A percentile compares a stretch with the other conserved stretches of the same genome.
Evolutionary conservation across 805 yeast species (phyloP).

Genomic region (Wickerhamiella sergipiensis): DNA sequence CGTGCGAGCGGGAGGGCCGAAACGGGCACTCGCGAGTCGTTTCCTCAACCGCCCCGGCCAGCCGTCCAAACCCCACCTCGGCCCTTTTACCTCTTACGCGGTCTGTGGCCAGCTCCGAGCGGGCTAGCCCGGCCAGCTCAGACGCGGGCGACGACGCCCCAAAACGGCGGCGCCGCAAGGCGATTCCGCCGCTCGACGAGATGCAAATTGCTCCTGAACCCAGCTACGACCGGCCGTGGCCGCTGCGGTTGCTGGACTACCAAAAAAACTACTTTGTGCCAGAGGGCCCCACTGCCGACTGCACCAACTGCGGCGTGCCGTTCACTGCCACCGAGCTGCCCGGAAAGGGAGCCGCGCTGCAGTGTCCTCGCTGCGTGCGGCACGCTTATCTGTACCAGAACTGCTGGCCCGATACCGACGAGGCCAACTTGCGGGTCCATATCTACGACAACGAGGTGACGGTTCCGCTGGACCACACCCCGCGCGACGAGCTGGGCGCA

Average conservation of each 20-base stretch:
- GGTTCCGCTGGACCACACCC: neutral
- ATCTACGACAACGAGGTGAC: neutral
- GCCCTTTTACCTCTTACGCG: too few relatives aligned
- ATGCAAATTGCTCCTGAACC: neutral
- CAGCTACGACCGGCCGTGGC: neutral
- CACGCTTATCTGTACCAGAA: slow-evolving; percentile 20
- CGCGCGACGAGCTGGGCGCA: neutral
- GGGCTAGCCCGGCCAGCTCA: neutral
- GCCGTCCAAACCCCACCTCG: neutral
- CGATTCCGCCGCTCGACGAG: neutral
- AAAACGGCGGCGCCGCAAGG: neutral
- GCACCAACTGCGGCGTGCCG: slow-evolving; percentile 13
- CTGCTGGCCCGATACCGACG: slow-evolving; percentile 19
- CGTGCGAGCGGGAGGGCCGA: slow-evolving; percentile 26
- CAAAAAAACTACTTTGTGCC: neutral
- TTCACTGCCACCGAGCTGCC: slow-evolving; percentile 7
- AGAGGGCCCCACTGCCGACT: neutral
- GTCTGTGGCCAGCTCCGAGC: too few relatives aligned
- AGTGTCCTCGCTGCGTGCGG: slow-evolving; percentile 23
- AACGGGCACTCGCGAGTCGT: slow-evolving; percentile 24
- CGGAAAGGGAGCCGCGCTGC: slow-evolving; percentile 8
- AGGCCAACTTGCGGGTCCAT: neutral
- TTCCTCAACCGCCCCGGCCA: neutral
- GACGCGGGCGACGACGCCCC: neutral
- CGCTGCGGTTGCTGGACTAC: neutral